Conservation (phyloP, 441 rosid species). For the Brassica balearica region DNA sequence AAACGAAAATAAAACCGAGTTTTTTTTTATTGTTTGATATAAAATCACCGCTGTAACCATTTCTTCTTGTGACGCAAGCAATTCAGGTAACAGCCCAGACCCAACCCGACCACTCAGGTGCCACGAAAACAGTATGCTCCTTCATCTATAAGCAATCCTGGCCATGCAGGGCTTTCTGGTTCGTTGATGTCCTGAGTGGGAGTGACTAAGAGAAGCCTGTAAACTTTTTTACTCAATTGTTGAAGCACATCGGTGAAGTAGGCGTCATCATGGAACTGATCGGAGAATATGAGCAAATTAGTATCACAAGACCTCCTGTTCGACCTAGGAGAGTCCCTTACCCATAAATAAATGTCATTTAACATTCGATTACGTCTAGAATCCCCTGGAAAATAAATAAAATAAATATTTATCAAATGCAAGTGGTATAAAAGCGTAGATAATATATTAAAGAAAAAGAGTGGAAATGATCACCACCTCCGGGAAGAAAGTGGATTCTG, state of each 20-base stretch:
- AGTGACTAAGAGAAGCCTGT: not conserved
- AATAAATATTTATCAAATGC: not conserved
- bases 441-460: not conserved
- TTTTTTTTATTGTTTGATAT: no score
- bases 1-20: no score
- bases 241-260: not conserved
- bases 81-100: not conserved
- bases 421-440: not conserved
- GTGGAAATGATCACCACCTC: not conserved
- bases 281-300: not conserved
- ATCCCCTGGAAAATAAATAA: not conserved
- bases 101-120: not conserved
- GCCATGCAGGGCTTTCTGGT: not conserved
- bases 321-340: not conserved
- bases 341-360: not conserved
- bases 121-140: not conserved
- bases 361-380: not conserved
- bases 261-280: not conserved
- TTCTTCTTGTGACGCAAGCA: constrained; percentile 11
- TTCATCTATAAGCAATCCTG: not conserved
- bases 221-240: not conserved
- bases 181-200: not conserved
- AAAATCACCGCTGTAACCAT: not conserved
- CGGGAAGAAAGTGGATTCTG: not conserved
- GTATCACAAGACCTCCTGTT: not conserved